A percentile compares a stretch with the other conserved stretches of the same genome.
These are phyloP conservation scores for Phalaenopsis equestris DNA, from an alignment of 106 monocot species.

Conservation along the genomic window DNA sequence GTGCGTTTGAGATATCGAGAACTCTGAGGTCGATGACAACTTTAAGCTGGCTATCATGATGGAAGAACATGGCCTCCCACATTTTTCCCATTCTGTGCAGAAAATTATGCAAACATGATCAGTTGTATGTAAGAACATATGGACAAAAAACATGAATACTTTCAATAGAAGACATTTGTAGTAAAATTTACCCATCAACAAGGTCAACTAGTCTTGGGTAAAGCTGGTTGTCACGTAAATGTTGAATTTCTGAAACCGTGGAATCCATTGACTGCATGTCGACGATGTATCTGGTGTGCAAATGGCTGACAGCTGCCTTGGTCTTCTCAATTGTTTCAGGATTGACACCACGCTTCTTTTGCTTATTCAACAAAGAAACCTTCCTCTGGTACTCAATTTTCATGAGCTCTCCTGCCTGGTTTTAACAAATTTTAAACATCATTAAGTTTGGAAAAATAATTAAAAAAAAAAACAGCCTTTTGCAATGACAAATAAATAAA, in stretches of 20 bases:
- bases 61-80: slow-evolving; percentile 70
- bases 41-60: slow-evolving; percentile 62
- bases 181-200: slow-evolving; percentile 55
- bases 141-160: too few species aligned
- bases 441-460: neutral
- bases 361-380: slow-evolving; percentile 71
- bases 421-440: slow-evolving; percentile 2
- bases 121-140: neutral
- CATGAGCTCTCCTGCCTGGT: slow-evolving; percentile 81
- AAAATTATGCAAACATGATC: neutral
- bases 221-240: slow-evolving; percentile 71
- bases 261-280: slow-evolving; percentile 99
- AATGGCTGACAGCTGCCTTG: slow-evolving; percentile 90
- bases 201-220: slow-evolving; percentile 63
- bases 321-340: slow-evolving; percentile 71
- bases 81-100: slow-evolving; percentile 73
- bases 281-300: slow-evolving; percentile 95
- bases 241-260: slow-evolving; percentile 91
- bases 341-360: slow-evolving; percentile 57
- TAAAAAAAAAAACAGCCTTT: neutral
- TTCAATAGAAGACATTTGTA: neutral
- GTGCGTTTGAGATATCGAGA: slow-evolving; percentile 41
- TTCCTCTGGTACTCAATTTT: slow-evolving; percentile 94
- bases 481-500: neutral
- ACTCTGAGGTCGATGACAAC: slow-evolving; percentile 41